Conservation (phyloP, 2,329 filamentous ascomycete species). For the Alternaria sp. region DNA sequence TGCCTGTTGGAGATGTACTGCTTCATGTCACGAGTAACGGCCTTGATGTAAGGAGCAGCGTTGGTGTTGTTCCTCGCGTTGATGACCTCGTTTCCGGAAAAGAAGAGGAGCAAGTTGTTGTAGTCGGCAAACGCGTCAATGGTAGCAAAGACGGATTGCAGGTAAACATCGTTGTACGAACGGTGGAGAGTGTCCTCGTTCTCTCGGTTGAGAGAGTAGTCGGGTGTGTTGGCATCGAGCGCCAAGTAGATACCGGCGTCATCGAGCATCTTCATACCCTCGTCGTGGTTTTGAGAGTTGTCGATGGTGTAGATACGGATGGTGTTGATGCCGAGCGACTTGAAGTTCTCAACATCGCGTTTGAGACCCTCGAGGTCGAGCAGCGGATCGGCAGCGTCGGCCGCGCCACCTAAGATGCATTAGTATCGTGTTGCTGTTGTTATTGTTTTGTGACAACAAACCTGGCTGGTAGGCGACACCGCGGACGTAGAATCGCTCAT, state of each 20-base stretch:
- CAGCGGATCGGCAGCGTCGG: conserved; percentile 71
- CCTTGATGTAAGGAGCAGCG: conserved; percentile 75
- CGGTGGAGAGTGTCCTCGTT: conserved; percentile 61
- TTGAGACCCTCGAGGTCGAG: conserved; percentile 73
- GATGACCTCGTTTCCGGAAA: conserved; percentile 82
- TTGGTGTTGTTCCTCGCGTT: conserved; percentile 69
- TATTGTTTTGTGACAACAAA: conserved; percentile 53
- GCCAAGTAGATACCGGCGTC: conserved; percentile 92
- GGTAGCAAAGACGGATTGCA: conserved; percentile 80
- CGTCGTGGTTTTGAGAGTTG: conserved; percentile 82
- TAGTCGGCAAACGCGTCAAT: conserved; percentile 85
- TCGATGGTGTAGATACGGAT: conserved; percentile 93
- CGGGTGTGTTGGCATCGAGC: conserved; percentile 86
- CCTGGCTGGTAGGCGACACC: conserved; percentile 73
- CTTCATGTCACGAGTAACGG: conserved; percentile 82
- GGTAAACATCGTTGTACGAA: conserved; percentile 88
- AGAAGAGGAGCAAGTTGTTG: conserved; percentile 84
- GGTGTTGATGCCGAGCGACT: conserved; percentile 87
- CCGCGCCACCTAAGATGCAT: conserved; percentile 50
- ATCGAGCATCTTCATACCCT: conserved; percentile 82
- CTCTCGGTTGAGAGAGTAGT: conserved; percentile 85
- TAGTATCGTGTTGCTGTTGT: conserved; percentile 9
- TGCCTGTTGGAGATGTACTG: conserved; percentile 77
- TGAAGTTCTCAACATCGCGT: conserved; percentile 82
- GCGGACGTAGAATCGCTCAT: conserved; percentile 67